Evolutionary conservation across 2,329 filamentous ascomycete species (phyloP), one percentile per base, ranked within the genome.

Genomic region (Aspergillus fumigatiaffinis): DNA sequence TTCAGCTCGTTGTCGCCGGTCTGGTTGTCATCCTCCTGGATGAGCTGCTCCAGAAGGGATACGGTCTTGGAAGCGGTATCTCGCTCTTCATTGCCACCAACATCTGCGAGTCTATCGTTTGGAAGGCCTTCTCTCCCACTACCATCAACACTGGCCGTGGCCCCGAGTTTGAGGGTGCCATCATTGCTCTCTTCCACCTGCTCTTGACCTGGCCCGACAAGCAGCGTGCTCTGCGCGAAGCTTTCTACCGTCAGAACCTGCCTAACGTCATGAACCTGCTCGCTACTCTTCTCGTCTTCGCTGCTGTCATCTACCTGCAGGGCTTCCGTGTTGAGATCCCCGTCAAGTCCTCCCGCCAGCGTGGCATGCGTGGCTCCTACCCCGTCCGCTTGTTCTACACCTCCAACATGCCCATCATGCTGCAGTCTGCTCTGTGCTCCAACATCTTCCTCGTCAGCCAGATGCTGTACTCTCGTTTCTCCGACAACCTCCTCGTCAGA

Each of bases 401-500:
- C 75, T 97, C 92, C 77, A 99, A 99, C 89, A 99, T 99, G 95
- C 94, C 94, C 74, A 99, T 99, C 81, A 99, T 99, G 94, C 85
- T 99, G 77, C 95, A 99, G 83, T 97, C 93, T 50, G 94, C 94
- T 68, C 87, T 99, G 67, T 96, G 91, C 66, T 97, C 93, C 84
- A 99, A 99, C 84, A 87, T 99, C 80, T 99, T 99, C 87, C 83
- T 99, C 64, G 92, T 99, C 81, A 94, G 90, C 76, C 94, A 99
- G 84, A 97, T 97, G 92, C 87, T 99, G 66, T 97, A 96, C 87
- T 96, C 91, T 62, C 92, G 93, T 77, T 97, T 99, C 84, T 94
- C 92, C 50, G 94, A 99, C 82, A 99, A 99, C 84, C 88, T 99
- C 62, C 87, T 99, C 58, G 94, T 99, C 79, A 91, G 91, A 76